phyloP scores from a whole-genome alignment of 2,329 filamentous ascomycete genomes.

The Clarireedia paspali region DNA sequence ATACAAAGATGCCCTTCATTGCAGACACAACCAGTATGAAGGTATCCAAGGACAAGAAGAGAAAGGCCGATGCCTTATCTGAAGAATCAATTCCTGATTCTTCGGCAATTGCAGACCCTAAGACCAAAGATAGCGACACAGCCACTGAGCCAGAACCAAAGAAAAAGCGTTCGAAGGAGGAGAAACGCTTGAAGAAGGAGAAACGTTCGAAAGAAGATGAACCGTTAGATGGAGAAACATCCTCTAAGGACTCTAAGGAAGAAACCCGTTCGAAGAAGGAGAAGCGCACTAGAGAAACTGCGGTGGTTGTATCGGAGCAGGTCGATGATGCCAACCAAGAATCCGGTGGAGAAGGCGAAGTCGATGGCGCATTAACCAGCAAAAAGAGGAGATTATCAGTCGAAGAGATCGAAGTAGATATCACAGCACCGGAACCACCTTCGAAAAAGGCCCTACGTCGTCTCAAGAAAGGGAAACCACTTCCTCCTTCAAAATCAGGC shows the following conservation, averaged over 20 bases:
- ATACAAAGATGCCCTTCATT: slow-evolving; percentile 1
- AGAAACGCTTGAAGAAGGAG: not conserved
- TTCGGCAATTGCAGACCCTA: not conserved
- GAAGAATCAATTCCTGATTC: not conserved
- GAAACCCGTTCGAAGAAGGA: not conserved
- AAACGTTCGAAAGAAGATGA: not conserved
- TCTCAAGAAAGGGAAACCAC: slow-evolving; percentile 72
- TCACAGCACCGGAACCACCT: slow-evolving; percentile 82
- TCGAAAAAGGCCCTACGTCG: slow-evolving; percentile 90
- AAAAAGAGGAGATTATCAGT: slow-evolving; percentile 61
- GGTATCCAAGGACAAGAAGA: slow-evolving; percentile 14
- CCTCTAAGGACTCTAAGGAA: not conserved
- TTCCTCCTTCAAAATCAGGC: slow-evolving; percentile 37
- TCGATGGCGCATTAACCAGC: slow-evolving; percentile 16
- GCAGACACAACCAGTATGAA: slow-evolving; percentile 3
- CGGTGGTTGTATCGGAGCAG: not conserved
- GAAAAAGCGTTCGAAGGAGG: slow-evolving; percentile 9
- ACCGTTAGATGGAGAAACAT: not conserved
- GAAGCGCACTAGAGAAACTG: not conserved
- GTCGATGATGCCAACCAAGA: not conserved
- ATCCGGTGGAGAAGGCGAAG: slow-evolving; percentile 4
- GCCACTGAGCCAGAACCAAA: not conserved
- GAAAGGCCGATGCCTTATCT: slow-evolving; percentile 13
- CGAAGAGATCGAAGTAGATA: slow-evolving; percentile 80
- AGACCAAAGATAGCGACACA: not conserved